Percentiles rank a stretch among this genome's conserved stretches.
phyloP scores from a whole-genome alignment of 345 rosid species.

The Eucalyptus shirleyi region DNA sequence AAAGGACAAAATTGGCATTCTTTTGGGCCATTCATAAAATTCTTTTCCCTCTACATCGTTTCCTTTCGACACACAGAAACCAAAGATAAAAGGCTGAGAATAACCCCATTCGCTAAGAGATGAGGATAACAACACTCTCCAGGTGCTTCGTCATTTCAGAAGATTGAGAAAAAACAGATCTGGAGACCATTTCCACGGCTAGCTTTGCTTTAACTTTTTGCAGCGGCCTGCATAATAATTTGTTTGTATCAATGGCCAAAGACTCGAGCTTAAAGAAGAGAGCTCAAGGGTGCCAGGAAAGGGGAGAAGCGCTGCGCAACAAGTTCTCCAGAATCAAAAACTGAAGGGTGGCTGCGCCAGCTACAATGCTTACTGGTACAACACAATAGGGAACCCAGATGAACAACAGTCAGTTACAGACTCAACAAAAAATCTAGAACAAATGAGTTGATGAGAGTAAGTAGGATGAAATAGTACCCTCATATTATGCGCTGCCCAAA shows the following conservation, averaged over 20 bases:
- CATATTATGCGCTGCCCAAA: not conserved
- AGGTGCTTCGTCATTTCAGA: not conserved
- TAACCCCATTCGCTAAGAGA: not conserved
- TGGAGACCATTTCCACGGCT: not conserved
- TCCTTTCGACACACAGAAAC: not conserved
- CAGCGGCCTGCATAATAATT: not conserved
- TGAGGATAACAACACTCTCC: not conserved
- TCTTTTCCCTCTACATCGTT: not conserved
- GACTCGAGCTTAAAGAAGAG: not conserved
- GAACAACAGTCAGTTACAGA: not conserved
- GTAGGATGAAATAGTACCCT: not conserved
- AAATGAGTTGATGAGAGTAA: not conserved
- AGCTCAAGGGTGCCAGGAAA: not conserved
- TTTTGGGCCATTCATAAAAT: not conserved
- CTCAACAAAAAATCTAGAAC: not conserved
- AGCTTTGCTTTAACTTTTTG: not conserved
- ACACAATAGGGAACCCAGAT: not conserved
- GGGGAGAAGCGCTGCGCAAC: not conserved
- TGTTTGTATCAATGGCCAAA: not conserved
- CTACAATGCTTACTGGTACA: not conserved
- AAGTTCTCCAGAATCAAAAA: not conserved
- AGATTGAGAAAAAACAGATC: not conserved
- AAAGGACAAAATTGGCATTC: not conserved
- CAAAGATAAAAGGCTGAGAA: not conserved
- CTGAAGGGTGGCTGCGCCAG: not conserved